These are phyloP conservation scores for Aspergillus nanangensis DNA, from an alignment of 495 filamentous ascomycete species.

Conservation along the genomic window DNA sequence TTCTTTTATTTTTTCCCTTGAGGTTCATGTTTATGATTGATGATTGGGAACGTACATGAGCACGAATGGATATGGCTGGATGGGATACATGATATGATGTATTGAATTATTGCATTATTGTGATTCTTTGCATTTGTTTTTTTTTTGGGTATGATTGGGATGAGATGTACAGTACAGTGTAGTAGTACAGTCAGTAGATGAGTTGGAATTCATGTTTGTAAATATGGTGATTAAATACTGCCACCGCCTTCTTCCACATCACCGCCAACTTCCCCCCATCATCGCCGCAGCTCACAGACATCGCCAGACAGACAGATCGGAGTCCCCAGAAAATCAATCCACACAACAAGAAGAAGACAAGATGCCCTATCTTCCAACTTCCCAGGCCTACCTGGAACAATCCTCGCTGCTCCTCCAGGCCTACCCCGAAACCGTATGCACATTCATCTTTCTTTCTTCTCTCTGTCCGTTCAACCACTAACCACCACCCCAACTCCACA, in stretches of 20 bases:
- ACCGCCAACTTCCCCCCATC: neutral
- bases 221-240: neutral
- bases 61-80: neutral
- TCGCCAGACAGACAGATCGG: too few species aligned
- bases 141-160: neutral
- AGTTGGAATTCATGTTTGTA: neutral
- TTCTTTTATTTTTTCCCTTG: neutral
- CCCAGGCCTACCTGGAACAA: conserved; percentile 60
- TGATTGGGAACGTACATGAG: neutral
- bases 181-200: neutral
- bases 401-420: conserved; percentile 59
- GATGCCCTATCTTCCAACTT: conserved; percentile 58
- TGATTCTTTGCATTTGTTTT: neutral
- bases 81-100: neutral
- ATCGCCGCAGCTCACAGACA: too few species aligned
- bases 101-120: too few species aligned
- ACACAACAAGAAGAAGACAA: neutral
- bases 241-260: neutral
- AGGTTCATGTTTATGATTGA: neutral
- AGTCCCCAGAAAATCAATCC: neutral
- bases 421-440: conserved; percentile 56
- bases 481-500: conserved; percentile 23
- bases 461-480: neutral
- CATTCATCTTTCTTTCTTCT: neutral
- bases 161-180: neutral